Conservation (phyloP, 768 basidiomycete genomes). For the Termitomyces sp. region DNA sequence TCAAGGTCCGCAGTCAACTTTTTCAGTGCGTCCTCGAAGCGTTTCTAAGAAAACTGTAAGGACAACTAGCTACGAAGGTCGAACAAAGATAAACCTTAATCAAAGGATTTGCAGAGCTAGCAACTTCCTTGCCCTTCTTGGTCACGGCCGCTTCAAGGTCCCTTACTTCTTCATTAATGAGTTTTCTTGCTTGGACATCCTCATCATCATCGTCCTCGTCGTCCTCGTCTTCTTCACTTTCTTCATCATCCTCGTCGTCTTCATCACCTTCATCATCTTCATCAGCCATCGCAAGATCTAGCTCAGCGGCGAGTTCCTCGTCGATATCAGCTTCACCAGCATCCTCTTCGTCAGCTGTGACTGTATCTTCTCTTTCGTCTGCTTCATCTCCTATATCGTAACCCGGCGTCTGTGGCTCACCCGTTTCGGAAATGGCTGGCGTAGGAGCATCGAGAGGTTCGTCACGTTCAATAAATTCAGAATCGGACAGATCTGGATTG, state of each 20-base stretch:
- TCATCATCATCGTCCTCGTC: conserved; percentile 86
- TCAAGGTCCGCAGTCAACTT: conserved; percentile 85
- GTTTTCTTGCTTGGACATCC: conserved; percentile 67
- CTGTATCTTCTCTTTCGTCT: conserved; percentile 52
- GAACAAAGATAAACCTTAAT: conserved; percentile 53
- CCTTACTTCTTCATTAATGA: conserved; percentile 84
- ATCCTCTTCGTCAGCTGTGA: conserved; percentile 53
- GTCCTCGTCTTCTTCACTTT: conserved; percentile 63
- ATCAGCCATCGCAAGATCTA: conserved; percentile 78
- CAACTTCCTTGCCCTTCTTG: conserved; percentile 80
- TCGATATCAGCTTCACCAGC: conserved; percentile 80
- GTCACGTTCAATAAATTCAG: conserved; percentile 76
- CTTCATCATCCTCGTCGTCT: conserved; percentile 59
- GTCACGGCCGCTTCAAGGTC: conserved; percentile 85
- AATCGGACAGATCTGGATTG: conserved; percentile 86
- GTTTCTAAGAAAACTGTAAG: conserved; percentile 48
- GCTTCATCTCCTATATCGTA: conserved; percentile 50
- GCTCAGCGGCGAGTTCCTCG: conserved; percentile 83
- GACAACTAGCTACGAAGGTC: not conserved
- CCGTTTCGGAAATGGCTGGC: conserved; percentile 62
- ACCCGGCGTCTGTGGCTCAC: conserved; percentile 58
- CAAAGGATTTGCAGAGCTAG: conserved; percentile 79
- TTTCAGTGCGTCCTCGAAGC: conserved; percentile 88
- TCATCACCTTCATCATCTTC: conserved; percentile 55
- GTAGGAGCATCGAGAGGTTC: conserved; percentile 65